phyloP scores from a whole-genome alignment of 78 protist species.

The Cyanophora paradoxa region DNA sequence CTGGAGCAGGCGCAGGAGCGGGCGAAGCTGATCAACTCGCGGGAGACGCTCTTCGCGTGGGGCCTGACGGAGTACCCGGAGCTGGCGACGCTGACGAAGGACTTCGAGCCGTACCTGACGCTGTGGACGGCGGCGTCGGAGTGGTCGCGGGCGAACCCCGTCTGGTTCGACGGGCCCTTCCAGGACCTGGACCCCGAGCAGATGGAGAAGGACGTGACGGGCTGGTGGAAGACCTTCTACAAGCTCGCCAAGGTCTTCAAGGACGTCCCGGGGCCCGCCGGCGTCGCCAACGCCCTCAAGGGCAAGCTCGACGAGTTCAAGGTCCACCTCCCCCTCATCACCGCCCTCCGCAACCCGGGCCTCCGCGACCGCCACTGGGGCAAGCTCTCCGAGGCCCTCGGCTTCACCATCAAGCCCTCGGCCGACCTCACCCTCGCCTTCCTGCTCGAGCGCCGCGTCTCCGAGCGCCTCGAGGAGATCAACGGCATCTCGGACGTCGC shows the following conservation, averaged over 20 bases:
- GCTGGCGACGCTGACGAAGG: background rate
- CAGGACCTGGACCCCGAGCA: slow-evolving; percentile 14
- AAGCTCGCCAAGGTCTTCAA: slow-evolving; percentile 1
- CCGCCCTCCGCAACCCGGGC: slow-evolving; percentile 47
- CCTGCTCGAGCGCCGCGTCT: slow-evolving; percentile 19
- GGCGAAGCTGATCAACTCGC: slow-evolving; percentile 17
- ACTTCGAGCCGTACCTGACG: slow-evolving; percentile 47
- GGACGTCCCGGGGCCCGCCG: background rate
- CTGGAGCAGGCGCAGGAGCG: slow-evolving; percentile 12
- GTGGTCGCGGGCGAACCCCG: background rate
- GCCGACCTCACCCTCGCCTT: background rate
- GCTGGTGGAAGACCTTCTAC: background rate
- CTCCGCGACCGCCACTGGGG: slow-evolving; percentile 60
- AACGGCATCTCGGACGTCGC: slow-evolving; percentile 39
- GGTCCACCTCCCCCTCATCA: slow-evolving; percentile 40
- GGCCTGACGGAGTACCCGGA: slow-evolving; percentile 28
- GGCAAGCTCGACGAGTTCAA: slow-evolving; percentile 30
- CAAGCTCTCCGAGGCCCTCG: background rate
- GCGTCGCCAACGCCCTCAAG: slow-evolving; percentile 1
- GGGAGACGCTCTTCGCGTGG: slow-evolving; percentile 35
- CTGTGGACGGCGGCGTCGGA: slow-evolving; percentile 48
- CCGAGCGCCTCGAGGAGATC: slow-evolving; percentile 21
- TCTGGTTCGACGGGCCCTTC: slow-evolving; percentile 25
- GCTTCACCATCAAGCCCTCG: slow-evolving; percentile 2
- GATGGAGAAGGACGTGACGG: slow-evolving; percentile 28